These are phyloP conservation scores for Raffaelea albimanens DNA, from an alignment of 2,329 filamentous ascomycete species.

Conservation along the genomic window DNA sequence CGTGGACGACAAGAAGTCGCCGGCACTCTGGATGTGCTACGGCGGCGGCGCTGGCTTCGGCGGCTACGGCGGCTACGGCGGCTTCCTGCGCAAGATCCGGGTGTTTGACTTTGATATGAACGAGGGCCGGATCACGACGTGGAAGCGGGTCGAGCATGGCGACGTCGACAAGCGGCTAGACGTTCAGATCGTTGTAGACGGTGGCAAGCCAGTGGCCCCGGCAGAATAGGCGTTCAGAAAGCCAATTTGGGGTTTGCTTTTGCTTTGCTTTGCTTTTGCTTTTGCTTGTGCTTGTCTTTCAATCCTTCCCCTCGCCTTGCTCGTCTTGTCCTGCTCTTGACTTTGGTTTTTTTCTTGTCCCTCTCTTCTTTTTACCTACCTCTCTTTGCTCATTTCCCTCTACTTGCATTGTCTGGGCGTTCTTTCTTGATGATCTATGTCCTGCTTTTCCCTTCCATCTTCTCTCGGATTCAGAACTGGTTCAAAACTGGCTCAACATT, in stretches of 20 bases:
- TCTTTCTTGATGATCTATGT: constrained; percentile 1
- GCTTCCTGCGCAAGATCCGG: constrained; percentile 72
- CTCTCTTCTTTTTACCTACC: neutral
- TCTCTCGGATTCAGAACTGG: neutral
- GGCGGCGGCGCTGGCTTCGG: constrained; percentile 86
- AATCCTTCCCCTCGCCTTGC: neutral
- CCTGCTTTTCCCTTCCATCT: neutral
- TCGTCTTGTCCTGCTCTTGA: neutral
- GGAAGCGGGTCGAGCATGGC: constrained; percentile 75
- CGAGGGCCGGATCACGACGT: constrained; percentile 77
- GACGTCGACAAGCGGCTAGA: constrained; percentile 42
- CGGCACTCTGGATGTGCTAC: constrained; percentile 95
- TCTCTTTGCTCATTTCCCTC: neutral
- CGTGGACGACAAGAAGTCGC: constrained; percentile 39
- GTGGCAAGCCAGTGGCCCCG: constrained; percentile 35
- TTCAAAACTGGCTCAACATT: too few species aligned
- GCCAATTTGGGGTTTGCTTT: too few species aligned
- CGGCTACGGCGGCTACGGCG: constrained; percentile 85
- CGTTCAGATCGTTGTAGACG: constrained; percentile 58
- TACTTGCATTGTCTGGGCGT: constrained; percentile 8
- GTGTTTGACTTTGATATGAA: constrained; percentile 94
- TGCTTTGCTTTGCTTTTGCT: neutral
- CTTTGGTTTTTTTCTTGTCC: neutral
- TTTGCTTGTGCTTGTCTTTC: neutral
- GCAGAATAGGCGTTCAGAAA: constrained; percentile 12